Conservation (phyloP, 148 eudicot species). For the Rhododendron simsii region DNA sequence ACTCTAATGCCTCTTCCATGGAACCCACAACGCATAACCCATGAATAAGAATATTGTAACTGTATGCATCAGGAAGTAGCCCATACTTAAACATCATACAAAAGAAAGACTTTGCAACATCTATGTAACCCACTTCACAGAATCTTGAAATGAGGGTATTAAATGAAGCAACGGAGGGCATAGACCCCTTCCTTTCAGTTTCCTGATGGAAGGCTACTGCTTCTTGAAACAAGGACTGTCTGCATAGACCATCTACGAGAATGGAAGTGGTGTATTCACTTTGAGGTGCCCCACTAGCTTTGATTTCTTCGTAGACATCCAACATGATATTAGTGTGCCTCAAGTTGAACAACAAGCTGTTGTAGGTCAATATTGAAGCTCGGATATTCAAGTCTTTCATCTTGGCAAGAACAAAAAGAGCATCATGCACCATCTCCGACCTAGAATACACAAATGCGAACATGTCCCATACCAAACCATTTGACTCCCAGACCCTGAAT, state of each 20-base stretch:
- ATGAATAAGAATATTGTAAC: slow-evolving; percentile 73
- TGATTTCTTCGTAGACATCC: slow-evolving; percentile 56
- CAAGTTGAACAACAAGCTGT: slow-evolving; percentile 65
- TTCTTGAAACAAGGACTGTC: slow-evolving; percentile 58
- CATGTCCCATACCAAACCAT: slow-evolving; percentile 68
- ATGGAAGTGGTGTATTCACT: slow-evolving; percentile 58
- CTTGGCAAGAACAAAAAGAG: slow-evolving; percentile 58
- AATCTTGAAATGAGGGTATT: slow-evolving; percentile 64
- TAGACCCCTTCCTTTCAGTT: slow-evolving; percentile 26
- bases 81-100: slow-evolving; percentile 76
- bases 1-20: slow-evolving; percentile 72
- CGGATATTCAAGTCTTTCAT: slow-evolving; percentile 63
- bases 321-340: slow-evolving; percentile 48
- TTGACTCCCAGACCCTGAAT: slow-evolving; percentile 51
- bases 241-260: slow-evolving; percentile 64
- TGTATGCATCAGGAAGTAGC: slow-evolving; percentile 63
- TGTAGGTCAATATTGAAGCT: slow-evolving; percentile 68
- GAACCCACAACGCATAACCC: slow-evolving; percentile 66
- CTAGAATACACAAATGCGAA: slow-evolving; percentile 69
- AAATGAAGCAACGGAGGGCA: slow-evolving; percentile 41
- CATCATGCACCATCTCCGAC: slow-evolving; percentile 62
- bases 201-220: slow-evolving; percentile 49
- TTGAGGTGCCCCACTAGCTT: slow-evolving; percentile 33
- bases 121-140: slow-evolving; percentile 61
- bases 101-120: slow-evolving; percentile 66